Evolutionary conservation across 2,329 filamentous ascomycete genomes (phyloP).

Genomic region (Epicoccum sorghinum): DNA sequence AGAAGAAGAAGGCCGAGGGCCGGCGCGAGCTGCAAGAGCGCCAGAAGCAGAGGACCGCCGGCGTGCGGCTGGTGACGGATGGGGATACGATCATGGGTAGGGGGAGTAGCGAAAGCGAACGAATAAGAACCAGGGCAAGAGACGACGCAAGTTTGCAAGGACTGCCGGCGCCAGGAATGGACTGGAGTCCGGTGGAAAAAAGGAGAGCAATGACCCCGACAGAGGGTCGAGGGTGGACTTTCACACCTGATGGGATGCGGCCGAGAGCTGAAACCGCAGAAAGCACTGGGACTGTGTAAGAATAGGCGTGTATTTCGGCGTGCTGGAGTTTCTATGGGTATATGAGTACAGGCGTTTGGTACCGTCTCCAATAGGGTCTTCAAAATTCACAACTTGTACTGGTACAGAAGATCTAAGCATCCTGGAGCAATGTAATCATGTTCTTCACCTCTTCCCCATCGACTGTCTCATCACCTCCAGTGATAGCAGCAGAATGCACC

Average conservation of each 20-base stretch:
- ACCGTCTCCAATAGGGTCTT: not conserved
- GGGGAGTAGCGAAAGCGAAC: constrained; percentile 14
- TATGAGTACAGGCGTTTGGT: not conserved
- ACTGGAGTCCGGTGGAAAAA: constrained; percentile 48
- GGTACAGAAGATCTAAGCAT: not conserved
- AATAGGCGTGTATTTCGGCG: not conserved
- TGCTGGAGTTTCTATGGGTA: not conserved
- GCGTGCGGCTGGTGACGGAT: constrained; percentile 45
- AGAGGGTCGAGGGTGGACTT: constrained; percentile 39
- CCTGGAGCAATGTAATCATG: constrained; percentile 17
- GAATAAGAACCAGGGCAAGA: constrained; percentile 30
- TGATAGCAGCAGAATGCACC: constrained; percentile 56
- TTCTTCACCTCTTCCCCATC: constrained; percentile 36
- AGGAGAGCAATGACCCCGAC: constrained; percentile 50
- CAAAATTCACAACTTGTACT: not conserved
- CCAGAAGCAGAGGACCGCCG: constrained; percentile 40
- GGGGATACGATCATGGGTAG: constrained; percentile 24
- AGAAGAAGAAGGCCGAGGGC: constrained; percentile 62
- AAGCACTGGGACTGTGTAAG: constrained; percentile 40
- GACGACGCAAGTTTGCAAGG: constrained; percentile 43
- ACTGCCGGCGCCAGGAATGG: constrained; percentile 41
- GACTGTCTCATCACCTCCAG: constrained; percentile 38
- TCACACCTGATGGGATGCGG: constrained; percentile 35
- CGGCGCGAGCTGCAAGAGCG: constrained; percentile 39
- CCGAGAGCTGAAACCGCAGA: constrained; percentile 48